Base-by-base conservation (phyloP, 768 basidiomycete genomes). In the Agrocybe chaxingu region DNA sequence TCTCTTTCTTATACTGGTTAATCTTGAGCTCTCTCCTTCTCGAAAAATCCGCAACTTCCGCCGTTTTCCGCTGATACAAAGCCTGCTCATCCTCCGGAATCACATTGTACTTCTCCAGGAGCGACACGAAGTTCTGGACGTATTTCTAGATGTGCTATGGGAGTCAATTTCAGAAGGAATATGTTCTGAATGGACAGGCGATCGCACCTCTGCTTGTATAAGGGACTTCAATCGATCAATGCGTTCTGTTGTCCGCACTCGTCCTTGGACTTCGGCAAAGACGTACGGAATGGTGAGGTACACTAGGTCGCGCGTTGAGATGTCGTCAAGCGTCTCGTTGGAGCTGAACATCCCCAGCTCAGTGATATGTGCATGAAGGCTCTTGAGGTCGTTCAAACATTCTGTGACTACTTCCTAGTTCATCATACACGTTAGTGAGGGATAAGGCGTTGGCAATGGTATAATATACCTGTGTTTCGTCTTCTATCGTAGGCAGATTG, bases 11-110 rank as follows among this genome's bases (percentile, higher is more conserved):
- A 66, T 83, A 98, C 63, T 95, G 94, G 53, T 81, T 84, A 55
- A 99, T 97, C 73, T 97, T 99, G 32, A 85, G 66, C 57, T 96
- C 93, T 57, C 97, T 72, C 49, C 87, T 77, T 61, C 78, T 81
- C 1, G 81, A 78, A 13, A 85, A 79, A 65, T 98, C 88, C 8
- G 60, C 66, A 43, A 84, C 66, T n/a, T 71, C 58, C 7, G 74
- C 72, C 8, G 76, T 56, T 46, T 73, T 76, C 42, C 74, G 75
- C 39, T 68, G 70, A 56, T 84, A 79, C 8, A 92, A 62, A 9
- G 65, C 67, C 41, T 78, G 77, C 57, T 91, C 86, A 2, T 75
- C 72, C 31, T 78, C 74, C 0, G 85, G 76, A 7, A 92, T 69
- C 41, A 93, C 74, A 32, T 79, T 76, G 59, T 92, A 93, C 34